Conservation (phyloP, 768 basidiomycete genomes). For the Suillus plorans region DNA sequence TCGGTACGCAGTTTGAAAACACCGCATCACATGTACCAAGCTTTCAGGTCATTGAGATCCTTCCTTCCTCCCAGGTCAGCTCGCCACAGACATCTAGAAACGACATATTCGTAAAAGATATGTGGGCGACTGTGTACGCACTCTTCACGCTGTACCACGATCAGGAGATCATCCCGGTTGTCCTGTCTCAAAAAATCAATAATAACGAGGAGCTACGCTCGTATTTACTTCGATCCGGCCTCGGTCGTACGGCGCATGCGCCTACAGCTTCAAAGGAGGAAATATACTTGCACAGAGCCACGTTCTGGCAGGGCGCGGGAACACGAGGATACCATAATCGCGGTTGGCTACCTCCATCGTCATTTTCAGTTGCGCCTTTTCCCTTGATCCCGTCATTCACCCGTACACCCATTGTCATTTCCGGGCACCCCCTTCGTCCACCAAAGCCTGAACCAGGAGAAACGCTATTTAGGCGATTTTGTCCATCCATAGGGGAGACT, state of each 20-base stretch:
- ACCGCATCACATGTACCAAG: slow-evolving; percentile 19
- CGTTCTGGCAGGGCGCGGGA: slow-evolving; percentile 55
- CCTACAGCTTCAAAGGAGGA: slow-evolving; percentile 20
- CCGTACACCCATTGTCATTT: slow-evolving; percentile 43
- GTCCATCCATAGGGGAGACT: slow-evolving; percentile 33
- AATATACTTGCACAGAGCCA: slow-evolving; percentile 39
- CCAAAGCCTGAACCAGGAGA: slow-evolving; percentile 42
- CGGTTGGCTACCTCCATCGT: slow-evolving; percentile 32
- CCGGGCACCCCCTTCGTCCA: slow-evolving; percentile 53
- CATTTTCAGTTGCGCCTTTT: slow-evolving; percentile 29
- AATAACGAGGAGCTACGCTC: slow-evolving; percentile 33
- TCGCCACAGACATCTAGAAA: neutral
- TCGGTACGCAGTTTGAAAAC: slow-evolving; percentile 21
- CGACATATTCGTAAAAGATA: slow-evolving; percentile 28
- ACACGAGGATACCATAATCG: slow-evolving; percentile 30
- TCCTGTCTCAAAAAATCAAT: slow-evolving; percentile 26
- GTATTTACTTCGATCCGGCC: slow-evolving; percentile 41
- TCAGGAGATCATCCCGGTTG: slow-evolving; percentile 42
- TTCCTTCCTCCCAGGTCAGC: neutral
- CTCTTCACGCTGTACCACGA: slow-evolving; percentile 39
- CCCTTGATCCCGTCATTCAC: slow-evolving; percentile 43
- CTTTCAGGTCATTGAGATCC: slow-evolving; percentile 20
- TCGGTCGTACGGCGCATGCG: slow-evolving; percentile 24
- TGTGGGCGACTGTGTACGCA: slow-evolving; percentile 43
- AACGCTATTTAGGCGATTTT: slow-evolving; percentile 39